Evolutionary conservation across 108 stramenopile species (phyloP), one percentile per base, ranked within the genome.

Genomic region (Mayamaea pseudoterrestris): DNA sequence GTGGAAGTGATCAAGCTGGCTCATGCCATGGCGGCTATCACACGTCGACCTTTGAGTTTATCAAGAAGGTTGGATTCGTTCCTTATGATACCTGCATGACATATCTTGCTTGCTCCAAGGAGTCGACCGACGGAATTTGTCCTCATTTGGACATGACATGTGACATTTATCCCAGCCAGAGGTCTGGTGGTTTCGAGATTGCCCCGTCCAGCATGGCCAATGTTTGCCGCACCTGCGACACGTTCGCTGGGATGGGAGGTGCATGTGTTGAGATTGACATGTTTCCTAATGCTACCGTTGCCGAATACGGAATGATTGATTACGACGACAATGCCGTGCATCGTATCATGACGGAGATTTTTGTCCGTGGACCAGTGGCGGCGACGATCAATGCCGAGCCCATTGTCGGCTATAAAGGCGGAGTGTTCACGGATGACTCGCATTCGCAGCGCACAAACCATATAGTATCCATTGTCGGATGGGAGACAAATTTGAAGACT

Each of bases 201-300:
- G 79, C 81, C n/a, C 55, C 73, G 17, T 93, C 87, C 65, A 57
- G 27, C 17, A 53, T 60, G 20, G 48, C 48, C 36, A 84, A 80
- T 46, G 83, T 71, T 39, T 92, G 90, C 64, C 73, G 73, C 16
- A 93, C 85, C 21, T 96, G 93, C 55, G 63, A 73, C 55, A 90
- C 88, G 20, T 86, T 86, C 66, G 57, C 53, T 0, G 75, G 78
- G 29, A 53, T 67, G 55, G 93, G 90, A 30, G 87, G 81, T 35
- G 55, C 53, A 2, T 94, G 93, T 55, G 58, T 71, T 12, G 80
- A 77, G 28, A 75, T 94, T 48, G 80, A 84, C 25, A 65, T 61
- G 56, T 95, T 80, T 63, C 90, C 90, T 9, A 90, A 95, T 66
- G 85, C 83, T 1, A 91, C 89, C 6, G 83, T 94, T 6, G 81